Base-by-base conservation (phyloP, 768 basidiomycete genomes). In the Cyclocybe aegerita region DNA sequence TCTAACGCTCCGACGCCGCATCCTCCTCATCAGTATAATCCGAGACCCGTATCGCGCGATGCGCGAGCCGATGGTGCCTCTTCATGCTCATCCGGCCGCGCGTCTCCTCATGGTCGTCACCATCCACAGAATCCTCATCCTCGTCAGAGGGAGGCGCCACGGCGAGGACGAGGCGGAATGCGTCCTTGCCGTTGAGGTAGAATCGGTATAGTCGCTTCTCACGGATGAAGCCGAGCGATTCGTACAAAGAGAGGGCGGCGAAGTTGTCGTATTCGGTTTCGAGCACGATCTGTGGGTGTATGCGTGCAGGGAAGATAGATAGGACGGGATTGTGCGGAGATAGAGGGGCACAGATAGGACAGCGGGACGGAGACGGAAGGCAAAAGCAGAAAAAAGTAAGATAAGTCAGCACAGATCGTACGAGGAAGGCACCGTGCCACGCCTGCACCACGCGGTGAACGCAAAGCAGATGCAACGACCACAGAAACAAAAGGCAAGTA, bases 181-280 rank as follows among this genome's bases (percentile, higher is more conserved):
- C 95, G 64, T 98, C 94, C 69, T 98, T 98, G 40, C 92, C 93
- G 64, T 97, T 99, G 57, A 98, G 81, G 62, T 99, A 98, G 71
- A 98, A 99, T 1, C 97, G 82, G 65, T 88, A 86, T 12, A 99
- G 77, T 4, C 95, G 85, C 65, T 98, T 98, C 74, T 98, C 95
- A 37, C 92, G 84, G 17, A 98, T 89, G 70, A 99, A 99, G 0
- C 97, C 97, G 39, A 98, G 79, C 6, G 88, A 86, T 53, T 89
- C 88, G 70, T 98, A 98, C 9, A 99, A 74, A 2, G 88, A 83
- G 11, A 98, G 79, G 0, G 95, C 94, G 6, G 93, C 83, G 39
- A 75, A 70, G 68, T 98, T 98, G 70, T 98, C 96, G 64, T 79
- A 89, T 69, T 99, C 97, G 4, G 97, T 98, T 72, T 98, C 97